These are phyloP conservation scores for Ceratobasidium papillatum DNA, from an alignment of 1,284 basidiomycete species.

Conservation along the genomic window DNA sequence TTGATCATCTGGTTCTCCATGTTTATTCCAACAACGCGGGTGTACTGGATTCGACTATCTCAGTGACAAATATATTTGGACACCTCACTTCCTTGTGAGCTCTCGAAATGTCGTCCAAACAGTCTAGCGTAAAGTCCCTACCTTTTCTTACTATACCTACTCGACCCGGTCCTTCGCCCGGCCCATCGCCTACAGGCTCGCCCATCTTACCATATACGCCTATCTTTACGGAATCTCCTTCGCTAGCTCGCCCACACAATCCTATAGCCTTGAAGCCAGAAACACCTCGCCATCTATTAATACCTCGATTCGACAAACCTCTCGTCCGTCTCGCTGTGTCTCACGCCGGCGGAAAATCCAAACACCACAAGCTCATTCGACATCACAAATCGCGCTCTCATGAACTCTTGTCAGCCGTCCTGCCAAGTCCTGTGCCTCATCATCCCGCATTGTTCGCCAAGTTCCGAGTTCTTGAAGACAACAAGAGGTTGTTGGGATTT, in stretches of 20 bases:
- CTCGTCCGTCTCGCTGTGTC: not conserved
- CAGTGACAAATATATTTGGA: not conserved
- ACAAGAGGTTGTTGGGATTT: slow-evolving; percentile 59
- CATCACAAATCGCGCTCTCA: slow-evolving; percentile 33
- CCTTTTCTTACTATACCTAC: slow-evolving; percentile 32
- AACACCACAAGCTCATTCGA: slow-evolving; percentile 35
- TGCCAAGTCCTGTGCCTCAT: slow-evolving; percentile 1
- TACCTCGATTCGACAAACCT: slow-evolving; percentile 38
- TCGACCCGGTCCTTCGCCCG: slow-evolving; percentile 21
- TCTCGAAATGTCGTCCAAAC: slow-evolving; percentile 31
- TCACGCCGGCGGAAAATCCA: slow-evolving; percentile 6
- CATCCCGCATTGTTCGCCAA: slow-evolving; percentile 18
- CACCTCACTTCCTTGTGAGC: not conserved
- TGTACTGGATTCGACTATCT: not conserved
- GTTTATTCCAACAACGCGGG: not conserved
- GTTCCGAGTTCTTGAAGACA: slow-evolving; percentile 30
- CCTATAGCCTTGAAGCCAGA: slow-evolving; percentile 25
- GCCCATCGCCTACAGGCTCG: slow-evolving; percentile 23
- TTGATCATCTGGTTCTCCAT: slow-evolving; percentile 16
- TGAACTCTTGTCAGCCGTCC: slow-evolving; percentile 15
- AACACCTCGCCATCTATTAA: slow-evolving; percentile 32
- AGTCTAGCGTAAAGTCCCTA: slow-evolving; percentile 32
- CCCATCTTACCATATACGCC: slow-evolving; percentile 30
- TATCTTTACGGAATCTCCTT: slow-evolving; percentile 15
- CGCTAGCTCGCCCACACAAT: slow-evolving; percentile 18